Percentiles rank a stretch among this genome's conserved stretches.
phyloP scores from a whole-genome alignment of 2,329 filamentous ascomycete species.

The Elsinoe necatrix region DNA sequence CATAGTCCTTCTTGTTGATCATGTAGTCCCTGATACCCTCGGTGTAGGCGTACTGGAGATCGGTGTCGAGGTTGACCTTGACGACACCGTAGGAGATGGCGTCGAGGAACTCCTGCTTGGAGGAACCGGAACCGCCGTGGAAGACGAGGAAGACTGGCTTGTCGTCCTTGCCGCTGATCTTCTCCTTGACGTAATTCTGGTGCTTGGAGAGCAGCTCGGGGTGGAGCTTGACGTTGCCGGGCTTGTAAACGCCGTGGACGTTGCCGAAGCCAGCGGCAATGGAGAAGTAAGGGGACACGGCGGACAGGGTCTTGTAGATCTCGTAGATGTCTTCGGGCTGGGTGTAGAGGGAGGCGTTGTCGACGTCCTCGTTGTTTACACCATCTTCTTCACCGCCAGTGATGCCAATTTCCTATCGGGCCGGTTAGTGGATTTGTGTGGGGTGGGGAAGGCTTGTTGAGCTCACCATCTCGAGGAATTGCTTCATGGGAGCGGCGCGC shows the following conservation, averaged over 20 bases:
- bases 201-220: slow-evolving; percentile 95
- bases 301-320: slow-evolving; percentile 76
- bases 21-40: slow-evolving; percentile 91
- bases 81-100: slow-evolving; percentile 91
- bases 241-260: slow-evolving; percentile 98
- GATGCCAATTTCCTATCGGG: slow-evolving; percentile 66
- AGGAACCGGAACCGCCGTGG: slow-evolving; percentile 91
- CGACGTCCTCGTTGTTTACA: slow-evolving; percentile 96
- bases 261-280: slow-evolving; percentile 98
- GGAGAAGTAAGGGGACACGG: slow-evolving; percentile 93
- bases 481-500: slow-evolving; percentile 91
- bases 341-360: slow-evolving; percentile 95
- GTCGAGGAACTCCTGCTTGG: slow-evolving; percentile 80
- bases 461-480: slow-evolving; percentile 94
- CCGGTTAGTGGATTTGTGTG: slow-evolving; percentile 5
- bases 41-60: slow-evolving; percentile 93
- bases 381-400: slow-evolving; percentile 97
- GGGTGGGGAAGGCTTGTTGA: not conserved
- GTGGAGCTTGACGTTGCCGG: slow-evolving; percentile 92
- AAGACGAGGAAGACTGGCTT: slow-evolving; percentile 99
- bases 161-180: slow-evolving; percentile 60
- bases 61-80: slow-evolving; percentile 99
- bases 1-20: slow-evolving; percentile 89
- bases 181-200: slow-evolving; percentile 81
- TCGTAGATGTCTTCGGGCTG: slow-evolving; percentile 93